A percentile compares a stretch with the other conserved stretches of the same genome.
phyloP scores from a whole-genome alignment of 139 green algal species.

The Micractinium conductrix region DNA sequence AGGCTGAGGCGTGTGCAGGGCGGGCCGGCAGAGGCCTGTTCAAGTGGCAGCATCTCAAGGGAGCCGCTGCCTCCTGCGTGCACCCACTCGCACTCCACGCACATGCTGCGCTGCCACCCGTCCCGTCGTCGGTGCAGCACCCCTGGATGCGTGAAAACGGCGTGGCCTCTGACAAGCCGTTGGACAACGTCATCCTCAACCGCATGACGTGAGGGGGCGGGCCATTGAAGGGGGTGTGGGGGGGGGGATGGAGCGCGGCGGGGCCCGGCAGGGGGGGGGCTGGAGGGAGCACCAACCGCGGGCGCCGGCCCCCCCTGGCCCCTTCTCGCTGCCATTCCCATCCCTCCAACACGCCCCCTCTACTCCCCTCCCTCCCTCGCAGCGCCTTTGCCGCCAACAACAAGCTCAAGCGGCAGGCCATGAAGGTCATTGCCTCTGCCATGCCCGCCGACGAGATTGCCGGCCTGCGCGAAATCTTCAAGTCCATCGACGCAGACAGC shows the following conservation, averaged over 20 bases:
- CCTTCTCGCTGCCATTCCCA: neutral
- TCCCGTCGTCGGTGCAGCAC: slow-evolving; percentile 26
- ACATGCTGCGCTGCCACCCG: neutral
- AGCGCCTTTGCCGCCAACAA: slow-evolving; percentile 93
- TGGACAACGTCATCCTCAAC: slow-evolving; percentile 75
- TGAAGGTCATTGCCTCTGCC: slow-evolving; percentile 88
- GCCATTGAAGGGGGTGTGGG: neutral
- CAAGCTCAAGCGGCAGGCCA: slow-evolving; percentile 96
- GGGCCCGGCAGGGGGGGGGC: neutral
- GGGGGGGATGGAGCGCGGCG: neutral
- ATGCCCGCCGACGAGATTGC: slow-evolving; percentile 92
- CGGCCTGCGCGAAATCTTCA: slow-evolving; percentile 90
- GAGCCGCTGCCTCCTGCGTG: too few relatives aligned
- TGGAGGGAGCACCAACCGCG: too few relatives aligned
- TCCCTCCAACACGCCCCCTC: neutral
- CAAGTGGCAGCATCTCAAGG: too few relatives aligned
- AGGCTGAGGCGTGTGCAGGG: neutral
- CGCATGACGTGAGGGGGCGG: slow-evolving; percentile 53
- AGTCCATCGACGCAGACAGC: slow-evolving; percentile 89
- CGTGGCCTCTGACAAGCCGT: slow-evolving; percentile 50
- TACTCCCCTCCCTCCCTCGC: neutral
- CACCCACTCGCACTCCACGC: too few relatives aligned
- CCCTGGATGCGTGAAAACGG: slow-evolving; percentile 65
- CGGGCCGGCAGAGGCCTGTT: too few relatives aligned
- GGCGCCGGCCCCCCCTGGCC: too few relatives aligned